phyloP scores from a whole-genome alignment of 2,329 filamentous ascomycete species.

The Pseudocercospora cruenta region DNA sequence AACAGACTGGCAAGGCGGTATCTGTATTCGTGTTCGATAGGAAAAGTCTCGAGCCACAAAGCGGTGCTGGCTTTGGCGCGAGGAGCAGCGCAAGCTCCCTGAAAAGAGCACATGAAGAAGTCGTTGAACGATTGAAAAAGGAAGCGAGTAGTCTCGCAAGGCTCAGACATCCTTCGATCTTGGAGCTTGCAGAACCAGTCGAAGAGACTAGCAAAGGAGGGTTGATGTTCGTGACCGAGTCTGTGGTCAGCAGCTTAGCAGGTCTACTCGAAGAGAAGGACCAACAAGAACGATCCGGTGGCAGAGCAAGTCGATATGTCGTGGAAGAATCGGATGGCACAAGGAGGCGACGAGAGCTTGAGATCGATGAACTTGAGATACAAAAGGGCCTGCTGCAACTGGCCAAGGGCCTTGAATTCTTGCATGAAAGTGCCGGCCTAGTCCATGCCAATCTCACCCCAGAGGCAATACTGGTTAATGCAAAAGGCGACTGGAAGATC shows the following conservation, averaged over 20 bases:
- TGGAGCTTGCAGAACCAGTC: constrained; percentile 91
- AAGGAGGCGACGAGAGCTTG: constrained; percentile 73
- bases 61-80: constrained; percentile 56
- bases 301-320: constrained; percentile 76
- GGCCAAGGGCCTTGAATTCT: constrained; percentile 89
- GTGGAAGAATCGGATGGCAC: constrained; percentile 77
- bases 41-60: constrained; percentile 76
- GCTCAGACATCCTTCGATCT: constrained; percentile 84
- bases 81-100: constrained; percentile 68
- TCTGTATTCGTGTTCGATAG: constrained; percentile 95
- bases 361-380: constrained; percentile 96
- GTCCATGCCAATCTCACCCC: constrained; percentile 95
- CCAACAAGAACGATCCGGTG: constrained; percentile 70
- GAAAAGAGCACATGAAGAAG: constrained; percentile 84
- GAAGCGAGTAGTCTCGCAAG: constrained; percentile 88
- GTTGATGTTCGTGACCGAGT: constrained; percentile 93
- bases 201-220: constrained; percentile 91
- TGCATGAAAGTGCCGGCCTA: constrained; percentile 91
- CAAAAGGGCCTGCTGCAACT: constrained; percentile 94
- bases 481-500: constrained; percentile 98
- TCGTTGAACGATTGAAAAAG: constrained; percentile 86
- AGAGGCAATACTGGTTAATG: constrained; percentile 89
- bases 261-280: constrained; percentile 85
- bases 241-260: constrained; percentile 84
- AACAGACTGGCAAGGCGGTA: constrained; percentile 83